phyloP scores from a whole-genome alignment of 768 basidiomycete genomes.

The Auricularia sp. region DNA sequence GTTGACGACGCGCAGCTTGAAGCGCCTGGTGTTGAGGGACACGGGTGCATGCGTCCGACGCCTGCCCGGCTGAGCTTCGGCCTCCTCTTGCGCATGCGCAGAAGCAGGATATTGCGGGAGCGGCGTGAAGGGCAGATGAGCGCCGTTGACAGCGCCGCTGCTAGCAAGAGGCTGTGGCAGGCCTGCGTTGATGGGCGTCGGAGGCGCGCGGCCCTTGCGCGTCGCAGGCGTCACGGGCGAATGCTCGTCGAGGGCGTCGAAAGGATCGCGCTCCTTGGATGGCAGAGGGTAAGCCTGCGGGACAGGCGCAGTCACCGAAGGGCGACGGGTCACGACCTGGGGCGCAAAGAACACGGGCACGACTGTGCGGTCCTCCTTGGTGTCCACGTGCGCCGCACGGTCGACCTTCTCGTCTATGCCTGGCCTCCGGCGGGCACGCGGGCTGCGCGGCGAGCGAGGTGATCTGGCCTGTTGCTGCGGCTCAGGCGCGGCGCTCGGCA shows the following conservation, averaged over 20 bases:
- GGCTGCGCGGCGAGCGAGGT: neutral
- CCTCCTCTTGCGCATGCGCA: neutral
- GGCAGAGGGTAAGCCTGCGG: neutral
- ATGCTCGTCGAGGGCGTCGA: neutral
- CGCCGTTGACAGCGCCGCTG: neutral
- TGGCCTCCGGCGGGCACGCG: neutral
- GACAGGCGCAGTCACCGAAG: neutral
- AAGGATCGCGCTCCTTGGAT: neutral
- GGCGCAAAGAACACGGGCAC: neutral
- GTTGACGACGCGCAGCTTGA: neutral
- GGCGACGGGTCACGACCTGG: neutral
- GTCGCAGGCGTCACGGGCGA: neutral
- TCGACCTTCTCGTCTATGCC: neutral
- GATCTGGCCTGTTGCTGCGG: neutral
- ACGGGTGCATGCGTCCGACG: neutral
- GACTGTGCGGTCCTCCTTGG: neutral
- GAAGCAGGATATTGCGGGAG: neutral
- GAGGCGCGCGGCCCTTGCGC: neutral
- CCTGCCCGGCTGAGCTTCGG: neutral
- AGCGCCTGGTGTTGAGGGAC: neutral
- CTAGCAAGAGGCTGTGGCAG: neutral
- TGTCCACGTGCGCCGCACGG: neutral
- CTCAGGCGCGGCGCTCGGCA: neutral
- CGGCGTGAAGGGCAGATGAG: neutral
- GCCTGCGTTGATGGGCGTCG: neutral